Conservation (phyloP, 805 yeast species). For the Candida odintsovae region DNA sequence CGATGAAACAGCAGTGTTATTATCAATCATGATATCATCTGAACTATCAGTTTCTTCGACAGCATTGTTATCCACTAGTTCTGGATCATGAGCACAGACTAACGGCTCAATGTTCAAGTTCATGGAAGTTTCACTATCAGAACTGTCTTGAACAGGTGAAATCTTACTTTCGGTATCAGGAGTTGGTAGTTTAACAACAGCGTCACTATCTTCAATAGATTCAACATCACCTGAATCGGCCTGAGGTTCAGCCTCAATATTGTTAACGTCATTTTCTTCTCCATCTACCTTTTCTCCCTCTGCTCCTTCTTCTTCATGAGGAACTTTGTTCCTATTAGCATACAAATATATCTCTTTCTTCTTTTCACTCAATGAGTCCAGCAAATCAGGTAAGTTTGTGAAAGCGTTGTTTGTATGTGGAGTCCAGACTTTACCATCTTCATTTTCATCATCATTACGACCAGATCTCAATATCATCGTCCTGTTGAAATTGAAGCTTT, state of each 20-base stretch:
- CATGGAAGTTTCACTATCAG: not conserved
- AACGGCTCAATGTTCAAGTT: not conserved
- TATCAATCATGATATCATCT: not conserved
- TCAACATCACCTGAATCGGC: not conserved
- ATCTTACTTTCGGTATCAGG: not conserved
- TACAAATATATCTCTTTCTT: slow-evolving; percentile 29
- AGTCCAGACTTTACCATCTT: slow-evolving; percentile 30
- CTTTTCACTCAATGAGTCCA: slow-evolving; percentile 25
- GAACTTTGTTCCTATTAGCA: slow-evolving; percentile 13
- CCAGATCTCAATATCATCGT: not conserved
- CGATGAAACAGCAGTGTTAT: not conserved
- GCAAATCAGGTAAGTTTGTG: slow-evolving; percentile 32
- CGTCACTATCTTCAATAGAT: not conserved
- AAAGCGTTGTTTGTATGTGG: slow-evolving; percentile 38
- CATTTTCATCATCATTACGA: not conserved
- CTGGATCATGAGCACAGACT: not conserved
- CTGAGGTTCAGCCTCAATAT: not conserved
- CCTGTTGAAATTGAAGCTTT: slow-evolving; percentile 6
- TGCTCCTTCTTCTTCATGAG: no score
- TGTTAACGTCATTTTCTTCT: slow-evolving; percentile 8
- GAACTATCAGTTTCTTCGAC: not conserved
- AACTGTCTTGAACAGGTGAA: not conserved
- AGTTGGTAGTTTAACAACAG: not conserved
- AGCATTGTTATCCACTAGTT: not conserved
- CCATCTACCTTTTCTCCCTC: no score